Evolutionary conservation across 2,329 filamentous ascomycete genomes (phyloP).

Genomic region (Keithomyces neogunnii): DNA sequence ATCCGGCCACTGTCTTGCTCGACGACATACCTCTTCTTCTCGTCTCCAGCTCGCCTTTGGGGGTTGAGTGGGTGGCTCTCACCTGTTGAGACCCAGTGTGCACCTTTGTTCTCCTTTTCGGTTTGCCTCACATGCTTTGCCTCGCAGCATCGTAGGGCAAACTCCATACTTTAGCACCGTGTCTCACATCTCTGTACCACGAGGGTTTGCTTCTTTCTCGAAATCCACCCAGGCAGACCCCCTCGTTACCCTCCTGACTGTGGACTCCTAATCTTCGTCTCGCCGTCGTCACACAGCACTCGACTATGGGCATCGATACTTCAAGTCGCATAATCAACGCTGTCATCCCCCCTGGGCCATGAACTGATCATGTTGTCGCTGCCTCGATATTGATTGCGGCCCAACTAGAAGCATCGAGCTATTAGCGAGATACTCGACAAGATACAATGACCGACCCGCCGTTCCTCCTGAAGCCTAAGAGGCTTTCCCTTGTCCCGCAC

Average conservation of each 20-base stretch:
- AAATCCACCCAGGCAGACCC: not conserved
- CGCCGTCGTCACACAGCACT: not conserved
- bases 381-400: not conserved
- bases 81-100: not conserved
- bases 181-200: not conserved
- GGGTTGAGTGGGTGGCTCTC: not conserved
- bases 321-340: constrained; percentile 15
- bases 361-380: constrained; percentile 17
- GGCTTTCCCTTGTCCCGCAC: constrained; percentile 21
- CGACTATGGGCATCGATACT: constrained; percentile 11
- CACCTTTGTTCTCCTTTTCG: not conserved
- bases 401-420: not conserved
- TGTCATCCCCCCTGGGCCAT: constrained; percentile 24
- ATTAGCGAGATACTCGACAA: not conserved
- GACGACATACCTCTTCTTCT: not conserved
- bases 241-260: not conserved
- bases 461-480: constrained; percentile 23
- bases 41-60: not conserved
- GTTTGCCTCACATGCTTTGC: not conserved
- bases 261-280: not conserved
- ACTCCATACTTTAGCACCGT: not conserved
- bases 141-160: not conserved
- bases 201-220: not conserved
- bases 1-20: not conserved
- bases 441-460: constrained; percentile 25